Evolutionary conservation across 2,329 filamentous ascomycete genomes (phyloP).

Genomic region (Clonostachys sp.): DNA sequence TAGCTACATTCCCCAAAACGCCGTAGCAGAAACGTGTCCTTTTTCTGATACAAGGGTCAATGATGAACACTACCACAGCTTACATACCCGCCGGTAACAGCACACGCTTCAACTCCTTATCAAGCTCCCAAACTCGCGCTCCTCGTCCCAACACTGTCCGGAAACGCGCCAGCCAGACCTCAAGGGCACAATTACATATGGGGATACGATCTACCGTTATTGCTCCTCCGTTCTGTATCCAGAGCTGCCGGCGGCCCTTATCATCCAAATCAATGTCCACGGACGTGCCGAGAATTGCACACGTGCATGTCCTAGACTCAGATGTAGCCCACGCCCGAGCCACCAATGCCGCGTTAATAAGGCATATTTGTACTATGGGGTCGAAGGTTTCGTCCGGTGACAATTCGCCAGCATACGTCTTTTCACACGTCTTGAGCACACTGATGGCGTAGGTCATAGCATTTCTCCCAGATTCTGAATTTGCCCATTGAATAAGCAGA

Average conservation of each 20-base stretch:
- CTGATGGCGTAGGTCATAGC: conserved; percentile 25
- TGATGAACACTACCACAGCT: too few relatives aligned
- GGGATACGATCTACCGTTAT: conserved; percentile 18
- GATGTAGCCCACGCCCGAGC: conserved; percentile 12
- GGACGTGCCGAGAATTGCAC: conserved; percentile 15
- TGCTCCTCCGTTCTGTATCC: conserved; percentile 14
- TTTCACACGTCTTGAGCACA: conserved; percentile 19
- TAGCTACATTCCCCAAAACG: background rate
- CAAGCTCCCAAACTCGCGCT: conserved; percentile 9
- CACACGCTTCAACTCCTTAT: background rate
- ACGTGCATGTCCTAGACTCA: conserved; percentile 6
- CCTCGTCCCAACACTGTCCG: conserved; percentile 10
- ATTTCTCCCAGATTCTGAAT: conserved; percentile 17
- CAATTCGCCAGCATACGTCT: background rate
- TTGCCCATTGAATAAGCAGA: conserved; percentile 19
- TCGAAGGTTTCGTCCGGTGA: conserved; percentile 13
- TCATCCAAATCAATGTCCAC: conserved; percentile 11
- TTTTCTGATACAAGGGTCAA: background rate
- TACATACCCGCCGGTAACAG: background rate
- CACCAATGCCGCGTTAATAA: conserved; percentile 28
- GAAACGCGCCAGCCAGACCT: conserved; percentile 17
- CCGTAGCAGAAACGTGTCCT: background rate
- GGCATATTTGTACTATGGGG: conserved; percentile 24
- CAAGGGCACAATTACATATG: conserved; percentile 19
- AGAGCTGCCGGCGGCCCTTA: conserved; percentile 12